Conservation (phyloP, 2,329 filamentous ascomycete genomes). For the Alternaria panax region DNA sequence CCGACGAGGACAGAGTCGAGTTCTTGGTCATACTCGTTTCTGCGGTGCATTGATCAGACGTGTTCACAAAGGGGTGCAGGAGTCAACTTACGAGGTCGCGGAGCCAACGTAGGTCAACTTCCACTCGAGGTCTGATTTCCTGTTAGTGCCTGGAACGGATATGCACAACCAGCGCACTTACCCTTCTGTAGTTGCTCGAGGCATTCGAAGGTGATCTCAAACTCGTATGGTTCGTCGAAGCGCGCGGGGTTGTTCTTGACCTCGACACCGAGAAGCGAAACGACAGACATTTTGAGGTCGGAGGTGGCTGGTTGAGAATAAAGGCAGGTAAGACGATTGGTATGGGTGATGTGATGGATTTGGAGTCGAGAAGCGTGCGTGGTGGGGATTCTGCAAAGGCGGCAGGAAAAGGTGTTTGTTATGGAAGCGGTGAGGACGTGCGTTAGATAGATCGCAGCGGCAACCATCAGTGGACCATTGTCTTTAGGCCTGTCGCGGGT, state of each 20-base stretch:
- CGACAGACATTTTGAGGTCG: constrained; percentile 79
- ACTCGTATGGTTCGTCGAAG: constrained; percentile 91
- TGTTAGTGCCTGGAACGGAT: constrained; percentile 21
- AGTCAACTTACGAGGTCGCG: constrained; percentile 81
- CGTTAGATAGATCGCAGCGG: constrained; percentile 30
- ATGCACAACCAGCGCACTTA: constrained; percentile 47
- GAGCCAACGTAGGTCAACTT: constrained; percentile 99
- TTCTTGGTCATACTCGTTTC: constrained; percentile 96
- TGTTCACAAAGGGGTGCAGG: constrained; percentile 1
- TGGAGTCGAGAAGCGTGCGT: constrained; percentile 6
- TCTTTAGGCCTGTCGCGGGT: constrained; percentile 13
- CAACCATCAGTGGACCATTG: constrained; percentile 24
- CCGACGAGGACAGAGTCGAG: constrained; percentile 96
- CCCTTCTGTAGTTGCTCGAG: constrained; percentile 93
- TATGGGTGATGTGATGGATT: background rate
- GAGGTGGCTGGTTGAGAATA: constrained; percentile 6
- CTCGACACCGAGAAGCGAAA: constrained; percentile 93
- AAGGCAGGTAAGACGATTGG: background rate
- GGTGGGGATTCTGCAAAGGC: constrained; percentile 13
- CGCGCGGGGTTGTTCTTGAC: constrained; percentile 96
- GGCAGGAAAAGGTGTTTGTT: constrained; percentile 28
- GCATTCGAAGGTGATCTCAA: constrained; percentile 99
- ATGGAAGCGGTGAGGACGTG: constrained; percentile 32
- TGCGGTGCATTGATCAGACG: constrained; percentile 48
- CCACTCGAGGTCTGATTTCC: constrained; percentile 86